These are phyloP conservation scores for Calonectria hongkongensis DNA, from an alignment of 2,329 filamentous ascomycete species.

Conservation along the genomic window DNA sequence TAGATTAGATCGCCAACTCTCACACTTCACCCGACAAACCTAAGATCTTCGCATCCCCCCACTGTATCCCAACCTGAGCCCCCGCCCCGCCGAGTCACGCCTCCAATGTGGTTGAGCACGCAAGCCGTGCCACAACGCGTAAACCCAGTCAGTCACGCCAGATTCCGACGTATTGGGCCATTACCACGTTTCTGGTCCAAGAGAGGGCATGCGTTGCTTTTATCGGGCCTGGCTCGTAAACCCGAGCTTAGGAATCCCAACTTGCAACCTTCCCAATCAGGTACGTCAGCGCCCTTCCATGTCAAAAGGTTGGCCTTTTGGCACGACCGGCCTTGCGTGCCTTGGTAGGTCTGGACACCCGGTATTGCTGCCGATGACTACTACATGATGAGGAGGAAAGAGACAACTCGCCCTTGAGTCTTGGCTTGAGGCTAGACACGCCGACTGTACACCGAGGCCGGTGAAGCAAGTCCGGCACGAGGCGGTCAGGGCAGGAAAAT, in stretches of 20 bases:
- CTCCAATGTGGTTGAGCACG: conserved; percentile 20
- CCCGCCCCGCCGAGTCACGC: conserved; percentile 11
- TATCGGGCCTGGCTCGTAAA: conserved; percentile 30
- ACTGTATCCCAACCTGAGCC: not conserved
- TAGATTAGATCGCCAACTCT: not conserved
- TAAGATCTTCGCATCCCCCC: not conserved
- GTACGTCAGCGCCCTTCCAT: not conserved
- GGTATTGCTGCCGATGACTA: conserved; percentile 2
- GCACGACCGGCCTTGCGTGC: too few relatives aligned
- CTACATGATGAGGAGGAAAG: conserved; percentile 30
- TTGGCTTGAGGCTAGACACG: conserved; percentile 29
- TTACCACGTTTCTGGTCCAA: not conserved
- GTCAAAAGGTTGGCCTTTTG: too few relatives aligned
- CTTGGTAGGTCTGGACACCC: not conserved
- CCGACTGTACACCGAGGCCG: conserved; percentile 32
- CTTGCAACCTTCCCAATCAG: conserved; percentile 22
- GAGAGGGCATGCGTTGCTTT: not conserved
- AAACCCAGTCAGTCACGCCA: conserved; percentile 16
- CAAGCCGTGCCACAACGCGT: conserved; percentile 27
- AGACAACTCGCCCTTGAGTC: conserved; percentile 28
- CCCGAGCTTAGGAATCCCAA: conserved; percentile 12
- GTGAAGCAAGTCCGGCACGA: conserved; percentile 17
- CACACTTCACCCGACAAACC: not conserved
- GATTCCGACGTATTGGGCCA: not conserved
- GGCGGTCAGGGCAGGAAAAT: conserved; percentile 34